Evolutionary conservation across 306 rosid species (phyloP).

Genomic region (Hippophae tibetana): DNA sequence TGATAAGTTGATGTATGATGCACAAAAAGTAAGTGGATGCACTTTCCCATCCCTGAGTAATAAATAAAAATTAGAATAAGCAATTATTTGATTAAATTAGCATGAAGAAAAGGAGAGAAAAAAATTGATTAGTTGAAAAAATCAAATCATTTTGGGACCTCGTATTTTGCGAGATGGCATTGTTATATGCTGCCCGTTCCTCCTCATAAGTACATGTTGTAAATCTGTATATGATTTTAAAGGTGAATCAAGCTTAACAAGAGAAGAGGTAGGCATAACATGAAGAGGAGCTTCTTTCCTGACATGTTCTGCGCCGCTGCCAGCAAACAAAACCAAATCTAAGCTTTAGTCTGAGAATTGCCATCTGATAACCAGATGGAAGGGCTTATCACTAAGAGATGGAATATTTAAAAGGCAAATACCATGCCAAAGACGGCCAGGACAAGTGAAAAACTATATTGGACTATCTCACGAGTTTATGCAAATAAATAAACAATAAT

Average conservation of each 20-base stretch:
- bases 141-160: slow-evolving; percentile 42
- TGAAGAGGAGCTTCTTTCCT: slow-evolving; percentile 89
- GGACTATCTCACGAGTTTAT: no score
- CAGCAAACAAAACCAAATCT: slow-evolving; percentile 27
- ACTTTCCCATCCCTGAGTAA: slow-evolving; percentile 66
- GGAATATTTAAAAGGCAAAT: neutral
- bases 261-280: slow-evolving; percentile 64
- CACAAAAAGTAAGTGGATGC: slow-evolving; percentile 80
- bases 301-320: slow-evolving; percentile 77
- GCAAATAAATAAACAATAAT: no score
- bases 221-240: slow-evolving; percentile 66
- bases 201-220: slow-evolving; percentile 83
- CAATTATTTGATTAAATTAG: slow-evolving; percentile 1
- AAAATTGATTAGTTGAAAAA: neutral
- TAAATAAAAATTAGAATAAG: slow-evolving; percentile 16
- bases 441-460: no score
- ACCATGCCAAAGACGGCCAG: no score
- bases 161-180: slow-evolving; percentile 67
- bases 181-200: slow-evolving; percentile 86
- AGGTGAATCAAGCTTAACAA: slow-evolving; percentile 63
- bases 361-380: slow-evolving; percentile 11
- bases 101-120: neutral
- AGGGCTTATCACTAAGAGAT: slow-evolving; percentile 9
- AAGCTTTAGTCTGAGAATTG: slow-evolving; percentile 17
- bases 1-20: slow-evolving; percentile 95